Evolutionary conservation across 192 early-diverging fungal genomes (phyloP), one percentile per base, ranked within the genome.

Genomic region (Coemansia umbellata): DNA sequence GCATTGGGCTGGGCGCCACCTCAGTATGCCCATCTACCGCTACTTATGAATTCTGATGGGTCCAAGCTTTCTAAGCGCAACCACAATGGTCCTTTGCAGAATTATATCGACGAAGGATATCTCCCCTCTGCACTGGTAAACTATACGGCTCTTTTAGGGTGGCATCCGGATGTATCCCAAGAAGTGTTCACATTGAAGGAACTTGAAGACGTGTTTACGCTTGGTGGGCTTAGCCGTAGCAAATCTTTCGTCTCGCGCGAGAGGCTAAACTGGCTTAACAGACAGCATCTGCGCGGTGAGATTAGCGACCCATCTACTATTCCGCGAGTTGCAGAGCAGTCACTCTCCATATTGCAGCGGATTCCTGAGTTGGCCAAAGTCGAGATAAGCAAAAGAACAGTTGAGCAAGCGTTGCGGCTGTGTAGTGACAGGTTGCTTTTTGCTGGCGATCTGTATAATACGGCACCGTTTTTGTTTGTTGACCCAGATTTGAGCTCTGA

Each of bases 21-120:
- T 9, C 47, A 78, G 44, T 97, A 90, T 71, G 87, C 80, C 1
- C 94, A 97, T 47, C 74, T 97, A 28, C 94, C 94, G 14, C 78
- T 97, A 23, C 79, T 97, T 37, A 75, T 94, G 32, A 92, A 92
- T 57, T 59, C 74, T 2, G 85, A 91, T 63, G 88, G 88, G 3
- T 67, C 84, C 9, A 95, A 97, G 60, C 79, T 95, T 9, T 93
- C 91, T n/a, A 97, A 95, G 66, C 79, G 94, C 37, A 82, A 87
- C n/a, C 79, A 81, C 9, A 88, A 93, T 70, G 66, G 60, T 0
- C 66, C 66, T 3, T 81, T 90, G n/a, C 83, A 88, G 68, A 81
- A 86, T 2, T 87, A 91, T 47, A 78, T 79, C 15, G 82, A 84
- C 37, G 83, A 81, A 19, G 92, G 94, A 2, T 94, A 91, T 56